Evolutionary conservation across 192 early-diverging fungal species (phyloP), one percentile per base, ranked within the genome.

Genomic region (Paraglomus brasilianum): DNA sequence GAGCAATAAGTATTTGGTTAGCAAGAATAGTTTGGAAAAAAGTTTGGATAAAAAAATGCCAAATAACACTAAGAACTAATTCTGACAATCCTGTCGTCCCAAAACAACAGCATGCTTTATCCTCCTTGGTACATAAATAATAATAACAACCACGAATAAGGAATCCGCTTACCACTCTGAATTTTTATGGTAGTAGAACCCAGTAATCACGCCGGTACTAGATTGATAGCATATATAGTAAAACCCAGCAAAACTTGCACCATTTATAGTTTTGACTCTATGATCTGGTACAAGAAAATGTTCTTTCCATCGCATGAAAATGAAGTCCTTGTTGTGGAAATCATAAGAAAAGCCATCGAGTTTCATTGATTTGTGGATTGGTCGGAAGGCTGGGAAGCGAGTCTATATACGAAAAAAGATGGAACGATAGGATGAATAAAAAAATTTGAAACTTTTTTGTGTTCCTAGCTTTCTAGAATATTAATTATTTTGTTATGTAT

Each of bases 271-370:
- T 57, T 81, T 83, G 14, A 94, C 84, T 42, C 79, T 76, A 75
- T 95, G 92, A 72, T 95, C 89, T n/a, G 93, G 92, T 10, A 94
- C 90, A 47, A 95, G 72, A 70, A 95, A 95, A 72, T 92, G 89
- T 64, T 95, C 93, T 78, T 95, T 95, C 93, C 93, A 95, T 47
- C 93, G 83, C 93, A 95, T 95, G 77, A 92, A 95, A 8, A 95
- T 79, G 45, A 77, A 84, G 72, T 80, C 83, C 72, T 83, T 76
- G 48, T 77, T 67, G 11, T 65, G 58, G 14, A 81, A 77, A 68
- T 83, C 77, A 62, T 81, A 83, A 30, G 62, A 66, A 49, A 77
- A 77, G 15, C 71, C 78, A 30, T 84, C 78, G 17, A 78, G 70
- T 44, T 80, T 74, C 61, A 83, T 81, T 1, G 61, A 61, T 66